A percentile compares a stretch with the other conserved stretches of the same genome.
phyloP scores from a whole-genome alignment of 331 rosid genomes.

The Phaseolus coccineus region DNA sequence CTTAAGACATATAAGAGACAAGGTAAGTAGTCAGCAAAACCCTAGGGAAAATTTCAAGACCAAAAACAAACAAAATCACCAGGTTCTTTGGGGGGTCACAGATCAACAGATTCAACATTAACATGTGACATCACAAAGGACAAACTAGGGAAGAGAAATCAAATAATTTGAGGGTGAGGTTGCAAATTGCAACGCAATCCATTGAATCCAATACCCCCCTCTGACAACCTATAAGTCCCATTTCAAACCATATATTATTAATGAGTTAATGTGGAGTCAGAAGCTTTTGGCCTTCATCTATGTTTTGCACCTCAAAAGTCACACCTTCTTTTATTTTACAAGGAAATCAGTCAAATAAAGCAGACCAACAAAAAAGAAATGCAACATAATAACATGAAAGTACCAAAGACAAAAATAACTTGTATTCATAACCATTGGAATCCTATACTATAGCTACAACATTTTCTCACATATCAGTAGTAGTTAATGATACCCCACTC shows the following conservation, averaged over 20 bases:
- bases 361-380: conserved; percentile 24
- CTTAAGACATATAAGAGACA: conserved; percentile 21
- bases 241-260: conserved; percentile 35
- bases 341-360: conserved; percentile 39
- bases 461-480: conserved; percentile 29
- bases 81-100: conserved; percentile 45
- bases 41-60: conserved; percentile 32
- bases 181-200: conserved; percentile 36
- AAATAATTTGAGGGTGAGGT: conserved; percentile 34
- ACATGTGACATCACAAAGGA: conserved; percentile 70
- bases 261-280: conserved; percentile 44
- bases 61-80: conserved; percentile 48
- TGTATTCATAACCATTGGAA: conserved; percentile 34
- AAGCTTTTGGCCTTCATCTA: conserved; percentile 51
- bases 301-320: conserved; percentile 59
- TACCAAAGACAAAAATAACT: conserved; percentile 43
- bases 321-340: conserved; percentile 40
- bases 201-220: conserved; percentile 6
- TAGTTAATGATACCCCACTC: conserved; percentile 38
- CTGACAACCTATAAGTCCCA: conserved; percentile 51
- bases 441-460: conserved; percentile 32
- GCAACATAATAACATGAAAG: conserved; percentile 43
- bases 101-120: conserved; percentile 51
- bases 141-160: conserved; percentile 59
- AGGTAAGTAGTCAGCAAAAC: not conserved